Percentiles rank a stretch among this genome's conserved stretches.
phyloP scores from a whole-genome alignment of 805 yeast species.

The Crinitomyces ghanaensis region DNA sequence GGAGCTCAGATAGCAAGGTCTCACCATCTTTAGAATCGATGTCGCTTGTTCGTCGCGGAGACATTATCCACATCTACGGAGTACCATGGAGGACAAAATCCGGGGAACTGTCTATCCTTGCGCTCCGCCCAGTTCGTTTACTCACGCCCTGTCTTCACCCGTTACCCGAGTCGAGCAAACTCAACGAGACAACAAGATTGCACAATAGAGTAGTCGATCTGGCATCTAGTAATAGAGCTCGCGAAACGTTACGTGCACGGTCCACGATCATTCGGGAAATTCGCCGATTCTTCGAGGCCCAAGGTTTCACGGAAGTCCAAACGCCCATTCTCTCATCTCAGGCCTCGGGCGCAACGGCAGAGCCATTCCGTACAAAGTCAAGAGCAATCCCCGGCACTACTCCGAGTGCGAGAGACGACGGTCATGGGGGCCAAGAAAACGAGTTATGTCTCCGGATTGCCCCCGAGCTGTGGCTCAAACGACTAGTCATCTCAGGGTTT shows the following conservation, averaged over 20 bases:
- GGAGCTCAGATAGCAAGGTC: conserved; percentile 23
- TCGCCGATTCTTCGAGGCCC: conserved; percentile 42
- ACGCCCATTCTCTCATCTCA: conserved; percentile 68
- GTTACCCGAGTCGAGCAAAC: conserved; percentile 47
- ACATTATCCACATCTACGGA: conserved; percentile 56
- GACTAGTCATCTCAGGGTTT: conserved; percentile 71
- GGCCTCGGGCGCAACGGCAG: conserved; percentile 86
- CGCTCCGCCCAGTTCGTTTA: conserved; percentile 36
- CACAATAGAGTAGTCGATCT: conserved; percentile 66
- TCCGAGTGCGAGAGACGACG: too few relatives aligned
- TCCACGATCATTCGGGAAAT: conserved; percentile 44
- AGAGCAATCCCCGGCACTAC: conserved; percentile 12
- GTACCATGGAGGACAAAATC: conserved; percentile 62
- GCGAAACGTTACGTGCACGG: conserved; percentile 39
- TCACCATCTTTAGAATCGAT: conserved; percentile 32
- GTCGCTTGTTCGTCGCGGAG: conserved; percentile 52
- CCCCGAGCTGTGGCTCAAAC: conserved; percentile 90
- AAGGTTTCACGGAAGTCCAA: conserved; percentile 66
- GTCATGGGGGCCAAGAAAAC: conserved; percentile 5
- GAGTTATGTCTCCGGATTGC: conserved; percentile 69
- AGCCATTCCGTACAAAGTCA: conserved; percentile 60
- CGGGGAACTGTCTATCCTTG: conserved; percentile 67
- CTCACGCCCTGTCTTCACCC: conserved; percentile 62
- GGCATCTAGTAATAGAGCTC: conserved; percentile 43
- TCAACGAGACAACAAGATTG: conserved; percentile 45